Conservation (phyloP, 345 rosid species). For the Citrus inodora region DNA sequence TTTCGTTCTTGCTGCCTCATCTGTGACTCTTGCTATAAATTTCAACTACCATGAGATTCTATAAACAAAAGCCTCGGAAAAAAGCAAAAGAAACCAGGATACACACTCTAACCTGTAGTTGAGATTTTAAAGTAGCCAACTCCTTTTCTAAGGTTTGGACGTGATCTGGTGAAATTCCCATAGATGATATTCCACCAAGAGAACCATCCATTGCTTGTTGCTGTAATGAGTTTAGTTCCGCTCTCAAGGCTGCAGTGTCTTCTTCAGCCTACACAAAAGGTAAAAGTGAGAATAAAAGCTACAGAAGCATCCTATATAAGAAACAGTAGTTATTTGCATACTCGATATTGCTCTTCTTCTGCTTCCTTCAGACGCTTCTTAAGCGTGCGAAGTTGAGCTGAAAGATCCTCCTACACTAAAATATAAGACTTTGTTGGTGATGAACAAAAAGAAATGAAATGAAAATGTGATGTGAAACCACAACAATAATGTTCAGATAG, state of each 20-base stretch:
- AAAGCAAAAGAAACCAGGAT: slow-evolving; percentile 3
- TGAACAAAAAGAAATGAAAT: slow-evolving; percentile 17
- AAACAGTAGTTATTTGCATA: slow-evolving; percentile 1
- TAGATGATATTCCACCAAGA: slow-evolving; percentile 40
- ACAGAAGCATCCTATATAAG: slow-evolving; percentile 20
- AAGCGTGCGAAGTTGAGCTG: slow-evolving; percentile 85
- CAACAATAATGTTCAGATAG: not conserved
- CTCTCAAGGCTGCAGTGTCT: slow-evolving; percentile 95
- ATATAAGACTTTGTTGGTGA: slow-evolving; percentile 16
- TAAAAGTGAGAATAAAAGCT: slow-evolving; percentile 8
- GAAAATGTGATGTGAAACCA: not conserved
- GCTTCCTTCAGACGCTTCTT: slow-evolving; percentile 83
- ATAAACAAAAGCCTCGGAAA: slow-evolving; percentile 5
- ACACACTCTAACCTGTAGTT: slow-evolving; percentile 53
- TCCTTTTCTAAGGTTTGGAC: slow-evolving; percentile 68
- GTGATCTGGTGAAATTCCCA: slow-evolving; percentile 52
- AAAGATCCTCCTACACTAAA: slow-evolving; percentile 81
- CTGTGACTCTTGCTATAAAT: slow-evolving; percentile 56
- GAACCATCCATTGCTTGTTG: slow-evolving; percentile 59
- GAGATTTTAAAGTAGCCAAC: slow-evolving; percentile 56
- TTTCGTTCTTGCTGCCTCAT: slow-evolving; percentile 67
- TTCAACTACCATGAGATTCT: slow-evolving; percentile 29
- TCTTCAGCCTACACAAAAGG: slow-evolving; percentile 78
- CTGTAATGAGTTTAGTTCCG: slow-evolving; percentile 81
- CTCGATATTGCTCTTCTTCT: slow-evolving; percentile 16